These are phyloP conservation scores for Leishmania lainsoni DNA, from an alignment of 208 protist species.

Conservation along the genomic window DNA sequence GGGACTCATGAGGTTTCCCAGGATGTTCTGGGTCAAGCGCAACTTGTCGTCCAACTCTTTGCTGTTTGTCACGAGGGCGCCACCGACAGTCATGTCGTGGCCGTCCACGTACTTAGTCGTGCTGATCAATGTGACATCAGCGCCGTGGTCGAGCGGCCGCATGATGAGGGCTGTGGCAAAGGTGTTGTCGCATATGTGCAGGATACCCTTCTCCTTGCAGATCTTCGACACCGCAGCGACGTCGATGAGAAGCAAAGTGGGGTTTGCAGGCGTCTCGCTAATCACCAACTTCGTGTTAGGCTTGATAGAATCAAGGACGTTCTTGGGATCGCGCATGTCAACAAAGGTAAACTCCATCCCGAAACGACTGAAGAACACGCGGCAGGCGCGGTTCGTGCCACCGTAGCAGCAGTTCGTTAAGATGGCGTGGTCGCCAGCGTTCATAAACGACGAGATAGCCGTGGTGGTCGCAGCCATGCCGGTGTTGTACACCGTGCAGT, in stretches of 20 bases:
- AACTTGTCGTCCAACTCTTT: conserved; percentile 88
- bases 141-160: conserved; percentile 93
- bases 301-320: conserved; percentile 80
- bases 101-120: conserved; percentile 98
- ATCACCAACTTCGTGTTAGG: conserved; percentile 95
- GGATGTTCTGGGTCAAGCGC: conserved; percentile 93
- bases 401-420: conserved; percentile 96
- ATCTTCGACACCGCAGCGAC: conserved; percentile 85
- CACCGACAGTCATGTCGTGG: conserved; percentile 96
- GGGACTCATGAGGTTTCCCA: conserved; percentile 93
- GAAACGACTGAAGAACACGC: conserved; percentile 85
- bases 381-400: conserved; percentile 93
- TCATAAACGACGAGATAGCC: conserved; percentile 92
- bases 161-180: conserved; percentile 97
- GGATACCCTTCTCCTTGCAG: conserved; percentile 73
- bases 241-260: conserved; percentile 94
- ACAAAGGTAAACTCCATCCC: conserved; percentile 95
- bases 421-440: conserved; percentile 89
- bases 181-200: conserved; percentile 97
- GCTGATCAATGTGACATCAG: conserved; percentile 96
- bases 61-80: conserved; percentile 74
- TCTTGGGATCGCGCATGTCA: conserved; percentile 91
- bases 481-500: conserved; percentile 83
- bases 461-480: conserved; percentile 92
- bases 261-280: conserved; percentile 97